Evolutionary conservation across 176 grass and related monocot species (phyloP), one percentile per base, ranked within the genome.

Genomic region (Poa pratensis): DNA sequence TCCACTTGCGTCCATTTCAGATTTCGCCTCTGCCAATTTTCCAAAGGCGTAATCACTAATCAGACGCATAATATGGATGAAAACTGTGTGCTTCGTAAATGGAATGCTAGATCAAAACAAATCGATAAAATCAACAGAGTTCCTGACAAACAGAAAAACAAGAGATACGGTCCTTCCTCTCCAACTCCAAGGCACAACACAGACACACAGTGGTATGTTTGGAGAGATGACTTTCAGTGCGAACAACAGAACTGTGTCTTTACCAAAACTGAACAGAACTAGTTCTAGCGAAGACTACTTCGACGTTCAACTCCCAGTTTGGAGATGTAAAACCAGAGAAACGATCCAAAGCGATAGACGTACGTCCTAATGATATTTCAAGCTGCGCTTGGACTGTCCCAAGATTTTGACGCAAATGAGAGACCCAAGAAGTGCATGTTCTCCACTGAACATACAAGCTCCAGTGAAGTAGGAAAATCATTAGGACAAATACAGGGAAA

Each of bases 11-110:
- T 9, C 76, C 57, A 75, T 66, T 83, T 50, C 60, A 37, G 10
- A 49, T 66, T 79, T 60, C 59, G 11, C 7, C 45, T 49, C 74
- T 78, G 67, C 49, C 55, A 74, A 54, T 18, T 5, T 51, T 86
- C 64, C 27, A 53, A 15, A 64, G 54, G 3, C 9, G 0, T 19
- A 6, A 82, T 63, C 0, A 60, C 0, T 23, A 5, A 86, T 70
- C 1, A 51, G 13, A 43, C 9, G 5, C 16, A 67, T 51, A 45
- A 67, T 43, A 43, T 5, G 23, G 62, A 80, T 15, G 12, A 3
- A 13, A n/a, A 13, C 0, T 9, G 39, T 1, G 53, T 23, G 8
- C 9, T 17, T 20, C n/a, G 8, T 19, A 60, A 80, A 81, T n/a
- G 35, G 6, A 73, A 81, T 32, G 71, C 7, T 69, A 52, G 15